Conservation (phyloP, 495 filamentous ascomycete genomes). For the Aspergillus hancockii region DNA sequence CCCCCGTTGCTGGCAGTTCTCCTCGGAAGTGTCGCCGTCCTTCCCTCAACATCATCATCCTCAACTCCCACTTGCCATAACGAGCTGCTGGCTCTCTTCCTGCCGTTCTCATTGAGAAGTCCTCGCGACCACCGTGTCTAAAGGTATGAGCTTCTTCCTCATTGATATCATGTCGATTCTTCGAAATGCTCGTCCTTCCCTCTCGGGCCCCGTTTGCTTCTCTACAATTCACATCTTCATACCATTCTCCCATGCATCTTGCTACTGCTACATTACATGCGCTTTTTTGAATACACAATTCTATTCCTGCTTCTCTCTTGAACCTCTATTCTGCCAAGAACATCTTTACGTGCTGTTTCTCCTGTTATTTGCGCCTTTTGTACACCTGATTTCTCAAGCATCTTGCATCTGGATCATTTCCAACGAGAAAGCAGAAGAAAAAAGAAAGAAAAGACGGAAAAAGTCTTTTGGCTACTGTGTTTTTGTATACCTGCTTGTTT, state of each 20-base stretch:
- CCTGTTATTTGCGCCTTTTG: no score
- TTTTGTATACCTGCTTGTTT: no score
- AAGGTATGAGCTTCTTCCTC: constrained; percentile 19
- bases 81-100: not conserved
- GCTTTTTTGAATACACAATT: no score
- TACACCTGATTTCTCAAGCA: no score
- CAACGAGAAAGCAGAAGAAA: no score
- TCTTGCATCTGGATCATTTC: no score
- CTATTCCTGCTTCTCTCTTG: no score
- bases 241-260: not conserved
- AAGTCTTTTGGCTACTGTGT: no score
- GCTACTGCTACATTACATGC: not conserved
- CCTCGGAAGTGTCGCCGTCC: constrained; percentile 10
- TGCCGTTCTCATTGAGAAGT: not conserved
- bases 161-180: constrained; percentile 2
- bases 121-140: constrained; percentile 13
- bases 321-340: no score
- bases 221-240: not conserved
- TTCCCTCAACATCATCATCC: constrained; percentile 1
- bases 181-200: not conserved
- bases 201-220: constrained; percentile 6
- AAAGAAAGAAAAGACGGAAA: no score
- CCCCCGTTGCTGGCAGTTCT: constrained; percentile 15
- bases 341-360: no score
- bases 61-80: not conserved